Percentiles rank a stretch among this genome's conserved stretches.
Evolutionary conservation across 768 basidiomycete species (phyloP).

Genomic region (Termitomyces sp.): DNA sequence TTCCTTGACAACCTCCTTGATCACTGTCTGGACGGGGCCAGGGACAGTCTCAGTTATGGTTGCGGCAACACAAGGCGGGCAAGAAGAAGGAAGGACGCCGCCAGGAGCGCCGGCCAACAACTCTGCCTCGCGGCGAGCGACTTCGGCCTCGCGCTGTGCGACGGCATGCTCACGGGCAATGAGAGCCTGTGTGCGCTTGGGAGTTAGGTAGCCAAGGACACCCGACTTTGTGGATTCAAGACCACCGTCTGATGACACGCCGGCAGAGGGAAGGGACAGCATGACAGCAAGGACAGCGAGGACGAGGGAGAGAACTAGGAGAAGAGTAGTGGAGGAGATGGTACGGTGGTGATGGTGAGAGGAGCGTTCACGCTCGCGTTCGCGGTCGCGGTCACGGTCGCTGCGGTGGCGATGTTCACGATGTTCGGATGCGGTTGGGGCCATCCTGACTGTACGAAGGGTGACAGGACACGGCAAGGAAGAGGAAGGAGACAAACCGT

Average conservation of each 20-base stretch:
- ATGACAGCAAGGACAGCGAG: slow-evolving; percentile 87
- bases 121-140: slow-evolving; percentile 85
- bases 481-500: slow-evolving; percentile 25
- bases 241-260: slow-evolving; percentile 28
- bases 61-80: slow-evolving; percentile 51
- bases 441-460: slow-evolving; percentile 67
- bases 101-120: slow-evolving; percentile 78
- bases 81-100: slow-evolving; percentile 62
- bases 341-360: slow-evolving; percentile 78
- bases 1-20: slow-evolving; percentile 85
- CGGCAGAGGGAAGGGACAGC: slow-evolving; percentile 69
- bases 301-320: slow-evolving; percentile 80
- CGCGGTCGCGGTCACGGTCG: slow-evolving; percentile 35
- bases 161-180: slow-evolving; percentile 75
- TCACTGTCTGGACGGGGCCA: slow-evolving; percentile 66
- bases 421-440: slow-evolving; percentile 79
- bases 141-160: slow-evolving; percentile 80
- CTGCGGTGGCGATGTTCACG: slow-evolving; percentile 51
- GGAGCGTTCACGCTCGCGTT: slow-evolving; percentile 44
- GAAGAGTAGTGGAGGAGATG: slow-evolving; percentile 84
- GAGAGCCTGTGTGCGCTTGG: slow-evolving; percentile 77
- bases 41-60: slow-evolving; percentile 52
- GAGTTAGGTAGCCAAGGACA: slow-evolving; percentile 69
- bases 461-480: neutral
- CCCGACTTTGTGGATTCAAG: slow-evolving; percentile 40